Evolutionary conservation across 2,329 filamentous ascomycete species (phyloP).

Genomic region (Diplocarpon rosae): DNA sequence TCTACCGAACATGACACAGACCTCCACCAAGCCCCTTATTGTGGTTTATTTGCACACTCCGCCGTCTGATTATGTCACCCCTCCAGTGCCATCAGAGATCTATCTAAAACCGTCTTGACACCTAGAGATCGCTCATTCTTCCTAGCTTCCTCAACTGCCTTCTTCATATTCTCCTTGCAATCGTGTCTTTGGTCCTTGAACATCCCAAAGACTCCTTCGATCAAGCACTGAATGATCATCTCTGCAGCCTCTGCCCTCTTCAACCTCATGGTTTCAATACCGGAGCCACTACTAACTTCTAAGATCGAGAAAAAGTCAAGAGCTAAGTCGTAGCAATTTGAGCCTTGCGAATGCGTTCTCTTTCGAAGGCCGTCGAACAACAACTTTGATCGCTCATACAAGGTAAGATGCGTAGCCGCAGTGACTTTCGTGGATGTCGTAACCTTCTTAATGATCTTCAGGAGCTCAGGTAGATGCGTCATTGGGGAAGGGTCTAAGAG

Average conservation of each 20-base stretch:
- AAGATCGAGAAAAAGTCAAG: slow-evolving; percentile 20
- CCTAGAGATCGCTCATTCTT: slow-evolving; percentile 22
- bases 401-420: slow-evolving; percentile 20
- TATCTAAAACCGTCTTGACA: slow-evolving; percentile 20
- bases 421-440: slow-evolving; percentile 21
- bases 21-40: not conserved
- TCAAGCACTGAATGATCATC: slow-evolving; percentile 20
- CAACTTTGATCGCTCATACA: slow-evolving; percentile 25
- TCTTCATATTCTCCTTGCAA: slow-evolving; percentile 17
- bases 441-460: slow-evolving; percentile 18
- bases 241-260: slow-evolving; percentile 27
- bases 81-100: slow-evolving; percentile 17
- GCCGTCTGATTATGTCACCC: not conserved
- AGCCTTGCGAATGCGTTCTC: slow-evolving; percentile 12
- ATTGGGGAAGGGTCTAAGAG: slow-evolving; percentile 16
- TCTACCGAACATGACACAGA: not conserved
- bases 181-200: slow-evolving; percentile 16
- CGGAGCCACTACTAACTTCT: slow-evolving; percentile 24
- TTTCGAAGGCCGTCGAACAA: slow-evolving; percentile 24
- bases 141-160: slow-evolving; percentile 14
- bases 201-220: slow-evolving; percentile 22
- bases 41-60: not conserved
- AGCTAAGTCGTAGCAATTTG: slow-evolving; percentile 16
- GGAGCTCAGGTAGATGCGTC: slow-evolving; percentile 20
- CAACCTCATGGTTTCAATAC: slow-evolving; percentile 23